Base-by-base conservation (phyloP, 257 asterid species). In the Capsicum chinense region DNA sequence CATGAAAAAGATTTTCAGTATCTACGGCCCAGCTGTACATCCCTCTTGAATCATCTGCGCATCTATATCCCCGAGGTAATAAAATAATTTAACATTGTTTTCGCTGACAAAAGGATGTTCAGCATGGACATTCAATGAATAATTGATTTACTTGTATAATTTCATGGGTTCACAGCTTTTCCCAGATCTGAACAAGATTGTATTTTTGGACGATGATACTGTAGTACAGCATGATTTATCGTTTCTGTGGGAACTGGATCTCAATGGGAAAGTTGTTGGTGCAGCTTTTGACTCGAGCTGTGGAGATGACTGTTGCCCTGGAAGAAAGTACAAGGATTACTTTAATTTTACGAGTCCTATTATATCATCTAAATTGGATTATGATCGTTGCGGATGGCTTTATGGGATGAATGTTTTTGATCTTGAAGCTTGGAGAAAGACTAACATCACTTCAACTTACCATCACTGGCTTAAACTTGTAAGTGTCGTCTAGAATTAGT, bases 391-490 rank as follows among this genome's bases (percentile, higher is more conserved):
- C 67, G 97, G 91, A 81, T 95, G 98, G 98, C 94, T 92, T 73
- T 92, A 90, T 74, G 99, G 99, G 79, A 90, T 95, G 90, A 92
- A 92, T 82, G 70, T 95, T 35, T 89, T 94, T 86, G 94, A 95
- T 91, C 95, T 95, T 64, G 88, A 88, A 73, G 91, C 89, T 83
- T 95, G 99, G 99, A 89, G 98, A 88, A 85, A 86, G 83, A 89
- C 95, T 71, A 90, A 87, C 88, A 91, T 95, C 80, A 94, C 94
- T 78, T 88, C 89, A 15, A 89, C 88, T 33, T 93, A 95, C 89
- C 97, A 92, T 89, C 95, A 89, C 44, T 95, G 98, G 99, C 97
- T 95, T 81, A 92, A 93, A 90, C 92, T 78, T 69, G 99, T 95
- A 88, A 90, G 98, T 87, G 70, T 83, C 15, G 60, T 85, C 67